Conservation (phyloP, 306 rosid genomes). For the peach (Prunus persica) region DNA sequence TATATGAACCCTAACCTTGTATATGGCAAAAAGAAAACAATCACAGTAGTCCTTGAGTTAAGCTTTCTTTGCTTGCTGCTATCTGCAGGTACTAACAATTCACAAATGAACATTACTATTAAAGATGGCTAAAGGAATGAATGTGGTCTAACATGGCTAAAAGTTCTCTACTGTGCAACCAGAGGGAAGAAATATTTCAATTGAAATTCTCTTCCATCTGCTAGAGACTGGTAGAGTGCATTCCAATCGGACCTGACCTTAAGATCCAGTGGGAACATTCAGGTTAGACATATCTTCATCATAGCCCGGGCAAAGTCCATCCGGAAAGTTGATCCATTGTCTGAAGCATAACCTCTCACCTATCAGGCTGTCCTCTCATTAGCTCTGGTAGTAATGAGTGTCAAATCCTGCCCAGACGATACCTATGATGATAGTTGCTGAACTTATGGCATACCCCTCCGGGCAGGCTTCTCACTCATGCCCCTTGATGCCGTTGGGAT, state of each 20-base stretch:
- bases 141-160: neutral
- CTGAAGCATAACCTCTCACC: conserved; percentile 71
- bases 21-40: too few relatives aligned
- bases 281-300: conserved; percentile 63
- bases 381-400: conserved; percentile 51
- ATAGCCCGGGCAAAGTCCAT: conserved; percentile 65
- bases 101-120: too few relatives aligned
- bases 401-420: conserved; percentile 54
- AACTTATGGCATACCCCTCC: neutral
- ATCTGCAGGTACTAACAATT: too few relatives aligned
- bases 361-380: conserved; percentile 50
- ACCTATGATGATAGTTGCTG: conserved; percentile 40
- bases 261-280: conserved; percentile 31
- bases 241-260: conserved; percentile 34
- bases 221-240: conserved; percentile 26
- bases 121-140: too few relatives aligned
- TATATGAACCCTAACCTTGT: too few relatives aligned
- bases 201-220: neutral
- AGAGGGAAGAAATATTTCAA: neutral
- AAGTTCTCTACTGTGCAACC: neutral
- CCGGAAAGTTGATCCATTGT: conserved; percentile 67
- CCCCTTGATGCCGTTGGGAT: neutral
- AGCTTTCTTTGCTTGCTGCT: too few relatives aligned
- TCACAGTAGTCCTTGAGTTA: too few relatives aligned
- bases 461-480: neutral